Conservation (phyloP, 345 rosid genomes). For the Boechera divaricarpa region DNA sequence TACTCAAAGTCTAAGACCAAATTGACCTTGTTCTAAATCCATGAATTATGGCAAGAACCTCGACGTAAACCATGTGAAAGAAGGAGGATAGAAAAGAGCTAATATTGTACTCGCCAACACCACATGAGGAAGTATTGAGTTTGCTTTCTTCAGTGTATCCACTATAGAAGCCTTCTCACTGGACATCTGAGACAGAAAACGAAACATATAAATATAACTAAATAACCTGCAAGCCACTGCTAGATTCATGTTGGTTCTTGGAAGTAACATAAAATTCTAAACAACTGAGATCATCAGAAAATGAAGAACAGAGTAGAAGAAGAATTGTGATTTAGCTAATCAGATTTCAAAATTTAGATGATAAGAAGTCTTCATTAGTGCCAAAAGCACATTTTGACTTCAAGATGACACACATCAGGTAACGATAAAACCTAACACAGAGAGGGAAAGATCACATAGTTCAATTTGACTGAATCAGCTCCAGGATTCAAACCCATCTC, state of each 20-base stretch:
- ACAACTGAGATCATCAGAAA: neutral
- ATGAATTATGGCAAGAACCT: conserved; percentile 51
- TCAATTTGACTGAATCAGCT: conserved; percentile 52
- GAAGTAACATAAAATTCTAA: neutral
- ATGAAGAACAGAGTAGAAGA: neutral
- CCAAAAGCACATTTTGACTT: neutral
- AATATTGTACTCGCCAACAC: conserved; percentile 82
- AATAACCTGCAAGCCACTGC: conserved; percentile 7
- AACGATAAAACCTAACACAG: neutral
- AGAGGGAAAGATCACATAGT: neutral
- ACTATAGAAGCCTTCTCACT: conserved; percentile 51
- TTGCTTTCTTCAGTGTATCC: conserved; percentile 72
- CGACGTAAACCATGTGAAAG: conserved; percentile 95
- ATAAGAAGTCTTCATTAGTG: neutral
- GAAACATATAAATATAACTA: neutral
- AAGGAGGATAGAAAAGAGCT: conserved; percentile 93
- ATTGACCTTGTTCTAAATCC: neutral
- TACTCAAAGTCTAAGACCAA: neutral
- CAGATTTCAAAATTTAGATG: neutral
- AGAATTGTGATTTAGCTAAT: neutral
- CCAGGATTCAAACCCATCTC: conserved; percentile 45
- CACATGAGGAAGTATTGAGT: conserved; percentile 82
- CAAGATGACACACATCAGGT: neutral
- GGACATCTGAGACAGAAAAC: conserved; percentile 43
- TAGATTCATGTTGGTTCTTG: neutral